Evolutionary conservation across 345 rosid species (phyloP).

Genomic region (Draba incana): DNA sequence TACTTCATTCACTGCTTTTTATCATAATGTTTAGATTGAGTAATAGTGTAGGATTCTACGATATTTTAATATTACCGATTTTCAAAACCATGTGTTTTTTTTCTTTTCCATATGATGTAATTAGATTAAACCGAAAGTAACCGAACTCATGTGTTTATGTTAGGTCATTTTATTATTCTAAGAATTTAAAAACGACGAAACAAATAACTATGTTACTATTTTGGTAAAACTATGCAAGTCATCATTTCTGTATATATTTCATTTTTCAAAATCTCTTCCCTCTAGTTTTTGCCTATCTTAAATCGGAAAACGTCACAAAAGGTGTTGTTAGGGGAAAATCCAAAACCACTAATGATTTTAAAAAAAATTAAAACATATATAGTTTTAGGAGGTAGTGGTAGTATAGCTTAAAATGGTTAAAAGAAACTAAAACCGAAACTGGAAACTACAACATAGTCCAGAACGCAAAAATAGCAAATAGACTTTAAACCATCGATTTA

Average conservation of each 20-base stretch:
- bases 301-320: neutral
- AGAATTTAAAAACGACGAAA: no score
- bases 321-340: neutral
- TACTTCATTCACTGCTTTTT: slow-evolving; percentile 6
- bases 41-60: neutral
- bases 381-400: slow-evolving; percentile 5
- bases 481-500: slow-evolving; percentile 3
- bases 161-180: neutral
- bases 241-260: no score
- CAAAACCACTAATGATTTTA: neutral
- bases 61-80: neutral
- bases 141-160: neutral
- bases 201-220: no score
- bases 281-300: no score
- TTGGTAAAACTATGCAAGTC: no score
- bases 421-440: slow-evolving; percentile 2
- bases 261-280: no score
- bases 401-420: slow-evolving; percentile 19
- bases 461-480: neutral
- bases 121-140: no score
- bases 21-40: neutral
- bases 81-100: neutral
- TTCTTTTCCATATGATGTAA: no score
- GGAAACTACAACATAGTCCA: neutral
- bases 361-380: neutral